Evolutionary conservation across 805 yeast species (phyloP), one percentile per base, ranked within the genome.

Genomic region (Candida nanaspora): DNA sequence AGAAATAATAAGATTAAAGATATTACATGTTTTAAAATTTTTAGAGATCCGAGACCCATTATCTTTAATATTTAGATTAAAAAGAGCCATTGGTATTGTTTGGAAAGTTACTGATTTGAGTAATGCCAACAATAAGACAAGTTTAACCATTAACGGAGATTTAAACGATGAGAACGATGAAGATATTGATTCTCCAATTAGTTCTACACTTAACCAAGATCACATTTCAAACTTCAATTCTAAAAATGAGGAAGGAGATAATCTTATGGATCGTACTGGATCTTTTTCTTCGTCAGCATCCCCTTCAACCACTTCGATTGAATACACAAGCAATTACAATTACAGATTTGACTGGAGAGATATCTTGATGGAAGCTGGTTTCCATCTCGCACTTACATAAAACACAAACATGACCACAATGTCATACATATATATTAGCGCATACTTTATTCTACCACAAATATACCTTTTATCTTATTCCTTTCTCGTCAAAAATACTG

Each of bases 31-130:
- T 3, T 43, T 56, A 11, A 41, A 44, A 1, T 18, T 37, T 2
- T 34, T 60, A 10, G 56, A 53, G 30, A 34, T 19, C 11, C 45
- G 43, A 33, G 57, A 63, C 60, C 66, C 65, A 1, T 42, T 51
- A 32, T 50, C 56, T 19, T 49, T 61, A 14, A 46, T 44, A 11
- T 45, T 45, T 9, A 45, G 47, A 27, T 37, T 57, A 5, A 46
- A 40, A 21, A 42, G 46, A 7, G 60, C 63, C 1, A 47, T 58
- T 6, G 53, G 52, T 28, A 45, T 52, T 8, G 48, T 61, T 7
- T 61, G 66, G 66, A 56, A 51, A 39, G 43, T 48, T 18, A 39
- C 43, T 33, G 64, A 31, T 31, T 31, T 31, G 11, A 18, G 34
- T 19, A 18, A 18, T 18, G 19, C 11, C 11, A 18, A 31, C 16